These are phyloP conservation scores for Zasmidium citrigriseum DNA, from an alignment of 2,329 filamentous ascomycete genomes.

Conservation along the genomic window DNA sequence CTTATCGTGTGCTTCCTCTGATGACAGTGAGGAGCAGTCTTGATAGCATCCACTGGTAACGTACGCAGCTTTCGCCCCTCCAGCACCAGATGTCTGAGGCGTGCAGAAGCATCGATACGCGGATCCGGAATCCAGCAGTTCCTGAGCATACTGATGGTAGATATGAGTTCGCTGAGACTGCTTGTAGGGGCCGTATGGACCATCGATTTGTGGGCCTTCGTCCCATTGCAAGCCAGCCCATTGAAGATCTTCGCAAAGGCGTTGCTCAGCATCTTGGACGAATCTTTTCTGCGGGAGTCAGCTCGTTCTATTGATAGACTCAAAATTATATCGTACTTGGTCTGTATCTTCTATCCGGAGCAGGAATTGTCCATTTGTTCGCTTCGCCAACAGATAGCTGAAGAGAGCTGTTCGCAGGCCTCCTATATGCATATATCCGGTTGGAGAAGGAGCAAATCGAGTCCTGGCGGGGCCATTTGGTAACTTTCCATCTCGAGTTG, in stretches of 20 bases:
- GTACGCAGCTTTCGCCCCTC: slow-evolving; percentile 65
- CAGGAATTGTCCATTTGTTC: slow-evolving; percentile 86
- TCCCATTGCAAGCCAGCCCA: slow-evolving; percentile 95
- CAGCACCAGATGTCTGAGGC: slow-evolving; percentile 33
- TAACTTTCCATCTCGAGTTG: slow-evolving; percentile 37
- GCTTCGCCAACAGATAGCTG: slow-evolving; percentile 87
- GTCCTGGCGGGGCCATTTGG: slow-evolving; percentile 67
- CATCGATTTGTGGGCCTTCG: slow-evolving; percentile 84
- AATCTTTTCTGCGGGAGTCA: slow-evolving; percentile 67
- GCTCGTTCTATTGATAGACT: not conserved
- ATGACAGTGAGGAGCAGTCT: slow-evolving; percentile 68
- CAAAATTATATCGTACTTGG: slow-evolving; percentile 56
- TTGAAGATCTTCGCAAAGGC: slow-evolving; percentile 74
- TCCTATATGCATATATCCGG: slow-evolving; percentile 88
- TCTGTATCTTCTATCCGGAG: slow-evolving; percentile 95
- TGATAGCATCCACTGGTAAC: slow-evolving; percentile 66
- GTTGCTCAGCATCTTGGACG: slow-evolving; percentile 74
- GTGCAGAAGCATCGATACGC: slow-evolving; percentile 96
- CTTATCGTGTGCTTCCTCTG: slow-evolving; percentile 68
- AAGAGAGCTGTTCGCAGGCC: slow-evolving; percentile 92
- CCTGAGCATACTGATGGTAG: slow-evolving; percentile 70
- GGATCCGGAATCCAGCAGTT: slow-evolving; percentile 68
- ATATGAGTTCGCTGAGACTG: slow-evolving; percentile 79
- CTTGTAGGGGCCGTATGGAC: slow-evolving; percentile 80
- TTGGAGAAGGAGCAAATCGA: slow-evolving; percentile 93